Evolutionary conservation across 352 stramenopile species (phyloP).

Genomic region (Phytopythium montanum): DNA sequence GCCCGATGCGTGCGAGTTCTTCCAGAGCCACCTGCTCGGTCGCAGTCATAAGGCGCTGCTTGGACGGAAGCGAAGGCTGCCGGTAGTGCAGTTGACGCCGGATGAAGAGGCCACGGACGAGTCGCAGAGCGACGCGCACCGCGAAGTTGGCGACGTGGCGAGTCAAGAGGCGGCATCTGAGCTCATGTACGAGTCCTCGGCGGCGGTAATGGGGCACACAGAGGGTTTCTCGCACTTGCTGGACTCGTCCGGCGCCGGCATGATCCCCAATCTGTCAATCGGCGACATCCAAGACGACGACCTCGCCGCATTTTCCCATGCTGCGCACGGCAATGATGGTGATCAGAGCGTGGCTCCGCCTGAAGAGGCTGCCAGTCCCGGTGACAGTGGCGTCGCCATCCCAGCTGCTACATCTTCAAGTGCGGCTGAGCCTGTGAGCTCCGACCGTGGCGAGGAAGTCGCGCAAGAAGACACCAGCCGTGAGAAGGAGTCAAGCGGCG

Average conservation of each 20-base stretch:
- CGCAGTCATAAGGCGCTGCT: conserved; percentile 46
- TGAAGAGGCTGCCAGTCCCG: neutral
- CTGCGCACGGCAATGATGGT: conserved; percentile 3
- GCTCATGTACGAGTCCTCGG: conserved; percentile 16
- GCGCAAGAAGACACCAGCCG: neutral
- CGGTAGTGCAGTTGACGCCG: neutral
- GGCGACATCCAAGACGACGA: conserved; percentile 62
- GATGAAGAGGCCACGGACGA: neutral
- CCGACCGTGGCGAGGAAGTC: neutral
- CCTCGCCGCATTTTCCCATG: conserved; percentile 30
- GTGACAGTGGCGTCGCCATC: too few relatives aligned
- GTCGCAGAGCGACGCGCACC: conserved; percentile 3
- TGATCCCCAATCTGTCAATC: conserved; percentile 55
- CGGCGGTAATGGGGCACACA: conserved; percentile 2
- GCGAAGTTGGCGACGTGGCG: conserved; percentile 1
- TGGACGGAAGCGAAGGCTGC: conserved; percentile 32
- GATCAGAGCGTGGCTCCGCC: neutral
- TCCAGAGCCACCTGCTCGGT: conserved; percentile 65
- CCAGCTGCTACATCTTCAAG: neutral
- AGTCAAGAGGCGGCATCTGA: conserved; percentile 8
- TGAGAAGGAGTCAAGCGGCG: neutral
- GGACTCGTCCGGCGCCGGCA: conserved; percentile 23
- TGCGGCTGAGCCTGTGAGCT: neutral
- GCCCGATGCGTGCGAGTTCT: conserved; percentile 57
- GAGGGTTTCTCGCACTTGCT: conserved; percentile 35